Conservation (phyloP, 306 rosid species). For the Trifolium dubium region DNA sequence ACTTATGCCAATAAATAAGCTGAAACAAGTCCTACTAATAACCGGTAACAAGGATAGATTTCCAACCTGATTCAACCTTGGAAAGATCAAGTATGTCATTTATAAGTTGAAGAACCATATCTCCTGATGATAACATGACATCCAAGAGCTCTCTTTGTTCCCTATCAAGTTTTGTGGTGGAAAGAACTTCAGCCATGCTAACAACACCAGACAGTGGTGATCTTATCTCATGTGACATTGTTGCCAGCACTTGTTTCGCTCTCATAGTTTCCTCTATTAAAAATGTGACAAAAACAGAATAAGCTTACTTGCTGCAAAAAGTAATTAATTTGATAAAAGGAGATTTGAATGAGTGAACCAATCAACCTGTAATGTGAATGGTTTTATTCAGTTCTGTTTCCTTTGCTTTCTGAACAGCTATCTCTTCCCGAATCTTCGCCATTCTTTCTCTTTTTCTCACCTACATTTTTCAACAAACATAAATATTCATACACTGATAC, state of each 20-base stretch:
- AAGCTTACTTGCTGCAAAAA: constrained; percentile 29
- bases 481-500: background rate
- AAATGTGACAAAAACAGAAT: constrained; percentile 15
- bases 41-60: constrained; percentile 27
- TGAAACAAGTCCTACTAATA: background rate
- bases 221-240: constrained; percentile 97
- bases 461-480: constrained; percentile 48
- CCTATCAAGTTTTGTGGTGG: constrained; percentile 76
- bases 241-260: constrained; percentile 96
- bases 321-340: constrained; percentile 13
- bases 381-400: constrained; percentile 93
- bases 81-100: constrained; percentile 97
- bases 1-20: background rate
- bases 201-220: constrained; percentile 93
- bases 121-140: constrained; percentile 92
- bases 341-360: constrained; percentile 25
- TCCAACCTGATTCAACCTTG: constrained; percentile 91
- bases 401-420: constrained; percentile 93
- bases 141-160: constrained; percentile 84
- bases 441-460: constrained; percentile 93
- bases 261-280: constrained; percentile 91
- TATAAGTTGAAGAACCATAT: constrained; percentile 93
- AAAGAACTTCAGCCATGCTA: constrained; percentile 92
- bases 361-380: constrained; percentile 86
- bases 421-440: constrained; percentile 83